Evolutionary conservation across 2,329 filamentous ascomycete species (phyloP).

Genomic region (Colletotrichum melonis): DNA sequence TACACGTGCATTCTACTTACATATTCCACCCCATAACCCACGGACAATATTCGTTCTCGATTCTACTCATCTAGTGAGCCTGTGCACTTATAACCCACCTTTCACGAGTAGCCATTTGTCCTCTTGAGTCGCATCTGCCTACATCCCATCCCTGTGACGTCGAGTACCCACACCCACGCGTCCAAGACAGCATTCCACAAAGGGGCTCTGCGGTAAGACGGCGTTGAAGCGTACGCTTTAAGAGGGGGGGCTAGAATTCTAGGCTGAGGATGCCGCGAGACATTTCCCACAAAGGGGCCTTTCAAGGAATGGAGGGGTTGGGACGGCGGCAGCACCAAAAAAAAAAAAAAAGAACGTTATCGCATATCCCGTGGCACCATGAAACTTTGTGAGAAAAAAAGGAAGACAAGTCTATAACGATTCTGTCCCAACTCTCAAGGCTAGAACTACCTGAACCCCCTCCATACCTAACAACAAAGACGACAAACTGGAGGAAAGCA

Average conservation of each 20-base stretch:
- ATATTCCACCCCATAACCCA: background rate
- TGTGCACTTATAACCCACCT: conserved; percentile 6
- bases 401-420: conserved; percentile 32
- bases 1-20: background rate
- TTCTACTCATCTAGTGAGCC: background rate
- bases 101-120: conserved; percentile 17
- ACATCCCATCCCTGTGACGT: conserved; percentile 25
- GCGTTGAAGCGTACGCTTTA: background rate
- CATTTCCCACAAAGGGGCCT: background rate
- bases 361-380: background rate
- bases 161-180: background rate
- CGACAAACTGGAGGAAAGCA: conserved; percentile 13
- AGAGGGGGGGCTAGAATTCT: background rate
- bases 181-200: background rate
- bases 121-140: conserved; percentile 6
- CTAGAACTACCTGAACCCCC: conserved; percentile 23
- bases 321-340: background rate
- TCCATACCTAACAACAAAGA: conserved; percentile 26
- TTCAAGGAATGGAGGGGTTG: background rate
- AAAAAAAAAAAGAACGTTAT: background rate
- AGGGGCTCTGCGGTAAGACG: background rate
- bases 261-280: background rate
- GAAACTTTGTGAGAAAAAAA: background rate
- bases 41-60: background rate
- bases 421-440: conserved; percentile 28